These are phyloP conservation scores for Paragyromitra xinjiangensis DNA, from an alignment of 495 filamentous ascomycete genomes.

Conservation along the genomic window DNA sequence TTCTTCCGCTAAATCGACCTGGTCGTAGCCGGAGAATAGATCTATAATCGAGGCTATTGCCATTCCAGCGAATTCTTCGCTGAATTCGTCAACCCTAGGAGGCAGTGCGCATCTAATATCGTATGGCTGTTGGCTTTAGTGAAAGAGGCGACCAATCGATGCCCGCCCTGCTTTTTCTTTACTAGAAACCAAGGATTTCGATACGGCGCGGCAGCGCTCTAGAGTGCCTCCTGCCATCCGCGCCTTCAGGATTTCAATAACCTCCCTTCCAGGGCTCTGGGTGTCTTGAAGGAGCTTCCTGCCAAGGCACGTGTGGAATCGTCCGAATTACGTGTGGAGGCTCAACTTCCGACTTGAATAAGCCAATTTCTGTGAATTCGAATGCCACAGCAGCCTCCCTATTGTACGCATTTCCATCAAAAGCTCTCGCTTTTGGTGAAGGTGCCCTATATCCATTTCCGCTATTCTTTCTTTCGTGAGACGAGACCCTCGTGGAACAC, in stretches of 20 bases:
- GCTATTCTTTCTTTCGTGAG: not conserved
- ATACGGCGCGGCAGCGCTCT: too few species aligned
- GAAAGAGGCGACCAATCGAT: too few species aligned
- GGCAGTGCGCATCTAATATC: too few species aligned
- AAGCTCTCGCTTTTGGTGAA: not conserved
- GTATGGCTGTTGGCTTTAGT: too few species aligned
- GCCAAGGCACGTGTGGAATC: not conserved
- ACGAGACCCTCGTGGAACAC: not conserved
- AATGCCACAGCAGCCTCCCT: not conserved
- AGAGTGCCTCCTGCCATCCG: too few species aligned
- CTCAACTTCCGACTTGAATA: not conserved
- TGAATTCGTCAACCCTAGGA: too few species aligned
- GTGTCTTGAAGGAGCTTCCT: not conserved
- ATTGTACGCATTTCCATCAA: not conserved
- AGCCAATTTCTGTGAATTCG: not conserved
- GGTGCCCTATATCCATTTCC: not conserved
- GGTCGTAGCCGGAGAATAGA: too few species aligned
- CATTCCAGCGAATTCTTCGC: too few species aligned
- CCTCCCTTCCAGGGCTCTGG: not conserved
- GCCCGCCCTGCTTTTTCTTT: too few species aligned
- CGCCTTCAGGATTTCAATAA: conserved; percentile 11
- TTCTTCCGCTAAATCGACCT: too few species aligned
- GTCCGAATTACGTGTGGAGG: not conserved
- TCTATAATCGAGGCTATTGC: too few species aligned
- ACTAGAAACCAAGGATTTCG: too few species aligned